Evolutionary conservation across 75 land plant genomes (phyloP), one percentile per base, ranked within the genome.

Genomic region (Sequoia sempervirens): DNA sequence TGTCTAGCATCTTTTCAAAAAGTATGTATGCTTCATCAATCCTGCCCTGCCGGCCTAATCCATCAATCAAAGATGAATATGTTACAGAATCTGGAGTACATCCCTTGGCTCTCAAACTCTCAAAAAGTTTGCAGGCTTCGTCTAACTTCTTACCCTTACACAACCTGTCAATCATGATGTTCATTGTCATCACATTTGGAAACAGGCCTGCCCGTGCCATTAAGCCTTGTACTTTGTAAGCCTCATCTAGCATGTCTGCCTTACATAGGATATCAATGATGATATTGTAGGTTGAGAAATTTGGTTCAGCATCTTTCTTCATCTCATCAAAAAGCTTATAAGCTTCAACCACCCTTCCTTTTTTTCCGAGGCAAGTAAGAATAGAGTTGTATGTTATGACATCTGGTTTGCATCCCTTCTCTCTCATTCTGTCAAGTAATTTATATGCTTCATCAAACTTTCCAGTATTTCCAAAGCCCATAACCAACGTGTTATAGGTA

Each of bases 401-500:
- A 86, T 92, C 91, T 41, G 93, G 95, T 75, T 88, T 93, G 87
- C 92, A 91, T 36, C 98, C 95, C 87, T 95, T 92, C 53, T 40
- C 85, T 82, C 52, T 92, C 84, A 89, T 89, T 83, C 95, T 92
- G 52, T 90, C 90, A 83, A 90, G 93, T 78, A 88, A 83, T 76
- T 66, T 86, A 80, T 83, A 89, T 23, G 98, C 96, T 36, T 93
- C 96, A 83, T 94, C 93, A 85, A 96, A 91, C 87, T 83, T 93
- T 41, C 98, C 98, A 74, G 88, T 91, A 82, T 90, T 90, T 13
- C 98, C 96, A 88, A 91, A 97, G 30, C 96, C 96, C 87, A 90
- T 89, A 47, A 97, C 93, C 95, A 97, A 90, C 23, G 99, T 95
- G 82, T 89, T 95, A 81, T 94, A 97, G 30, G 98, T 96, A 89